Evolutionary conservation across 1,284 basidiomycete species (phyloP).

Genomic region (Fomes fomentarius): DNA sequence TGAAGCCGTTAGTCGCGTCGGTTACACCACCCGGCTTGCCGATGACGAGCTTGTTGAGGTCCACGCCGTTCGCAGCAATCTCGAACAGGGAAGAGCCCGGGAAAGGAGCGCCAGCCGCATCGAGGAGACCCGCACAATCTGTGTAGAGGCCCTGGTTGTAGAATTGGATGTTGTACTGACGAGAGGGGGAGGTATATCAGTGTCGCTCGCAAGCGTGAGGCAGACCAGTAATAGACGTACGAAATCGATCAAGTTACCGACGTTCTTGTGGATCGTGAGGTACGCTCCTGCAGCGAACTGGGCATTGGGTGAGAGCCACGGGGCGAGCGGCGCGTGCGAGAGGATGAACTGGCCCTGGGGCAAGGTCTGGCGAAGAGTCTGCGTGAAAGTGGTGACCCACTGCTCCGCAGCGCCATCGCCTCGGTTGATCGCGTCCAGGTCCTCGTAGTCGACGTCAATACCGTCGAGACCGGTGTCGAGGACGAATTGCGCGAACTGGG

Average conservation of each 20-base stretch:
- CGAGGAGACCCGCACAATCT: conserved; percentile 56
- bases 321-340: conserved; percentile 49
- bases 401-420: conserved; percentile 40
- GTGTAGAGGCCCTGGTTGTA: conserved; percentile 37
- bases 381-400: conserved; percentile 48
- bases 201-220: no score
- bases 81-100: conserved; percentile 51
- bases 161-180: conserved; percentile 5
- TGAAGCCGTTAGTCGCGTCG: conserved; percentile 57
- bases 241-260: conserved; percentile 50
- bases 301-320: conserved; percentile 53
- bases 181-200: not conserved
- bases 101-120: conserved; percentile 27
- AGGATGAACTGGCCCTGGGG: conserved; percentile 38
- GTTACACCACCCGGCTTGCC: conserved; percentile 53
- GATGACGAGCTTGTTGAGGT: conserved; percentile 51
- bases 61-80: conserved; percentile 56
- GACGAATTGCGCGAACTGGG: conserved; percentile 47
- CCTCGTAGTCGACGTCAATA: conserved; percentile 61
- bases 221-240: conserved; percentile 20
- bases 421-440: conserved; percentile 46
- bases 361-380: conserved; percentile 35
- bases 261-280: conserved; percentile 52
- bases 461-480: conserved; percentile 45
- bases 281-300: conserved; percentile 61